Evolutionary conservation across 306 rosid genomes (phyloP), one percentile per base, ranked within the genome.

Genomic region (Fragaria ananassa): DNA sequence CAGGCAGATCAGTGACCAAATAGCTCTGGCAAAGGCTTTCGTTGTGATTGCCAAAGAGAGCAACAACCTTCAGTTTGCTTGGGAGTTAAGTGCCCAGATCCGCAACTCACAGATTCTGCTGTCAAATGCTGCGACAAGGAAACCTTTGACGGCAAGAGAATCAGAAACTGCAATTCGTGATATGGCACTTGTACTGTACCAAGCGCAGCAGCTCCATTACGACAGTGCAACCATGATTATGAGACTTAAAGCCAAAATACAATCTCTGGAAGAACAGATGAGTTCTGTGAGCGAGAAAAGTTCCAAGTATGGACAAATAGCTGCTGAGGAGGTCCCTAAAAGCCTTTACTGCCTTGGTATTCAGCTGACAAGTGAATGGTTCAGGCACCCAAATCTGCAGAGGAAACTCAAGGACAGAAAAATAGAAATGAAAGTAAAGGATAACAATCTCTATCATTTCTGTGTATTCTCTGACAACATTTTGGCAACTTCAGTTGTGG

Each of bases 31-130:
- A 39, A 93, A 93, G 86, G 93, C 96, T 37, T 93, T 93, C 61
- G 91, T 90, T 50, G 97, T 90, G 71, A 93, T 93, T 47, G 97
- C 96, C 35, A 93, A 93, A 79, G 96, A 93, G 75, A 93, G 90
- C 61, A 93, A 86, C 74, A 93, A 93, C 82, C 92, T 87, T 70
- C 97, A 93, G 82, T 93, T 93, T 90, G 97, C 97, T 35, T 93
- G 97, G 97, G 97, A 93, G 39, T 78, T 93, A 54, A 93, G 97
- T 83, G 93, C 97, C 25, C 96, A 93, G 84, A 93, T 93, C 82
- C 93, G 96, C 60, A 90, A 83, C 85, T 93, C 91, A 0, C 92
- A 90, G 90, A 79, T 89, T 77, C 91, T 93, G 31, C 93, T 93
- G 80, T 90, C 97, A 72, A 86, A 86, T 82, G 93, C 96, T 68